Evolutionary conservation across 305 asterid species (phyloP).

Genomic region (Nicotiana rustica): DNA sequence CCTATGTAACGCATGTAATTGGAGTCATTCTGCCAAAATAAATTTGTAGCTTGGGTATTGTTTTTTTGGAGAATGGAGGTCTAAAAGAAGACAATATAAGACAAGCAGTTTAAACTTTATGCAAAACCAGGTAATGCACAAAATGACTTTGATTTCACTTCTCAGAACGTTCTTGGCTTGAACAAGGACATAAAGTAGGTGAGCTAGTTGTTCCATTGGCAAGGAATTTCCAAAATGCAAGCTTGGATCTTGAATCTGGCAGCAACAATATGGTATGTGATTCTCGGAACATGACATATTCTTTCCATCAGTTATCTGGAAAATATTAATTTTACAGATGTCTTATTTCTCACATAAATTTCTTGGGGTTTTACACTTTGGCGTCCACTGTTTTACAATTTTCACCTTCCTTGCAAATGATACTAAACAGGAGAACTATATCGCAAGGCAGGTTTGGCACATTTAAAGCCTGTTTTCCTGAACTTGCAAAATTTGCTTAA

Average conservation of each 20-base stretch:
- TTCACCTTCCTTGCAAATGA: constrained; percentile 18
- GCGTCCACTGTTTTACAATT: not conserved
- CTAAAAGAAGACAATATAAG: constrained; percentile 1
- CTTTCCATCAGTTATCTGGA: constrained; percentile 17
- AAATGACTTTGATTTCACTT: constrained; percentile 31
- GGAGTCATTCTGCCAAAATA: not conserved
- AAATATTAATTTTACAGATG: constrained; percentile 20
- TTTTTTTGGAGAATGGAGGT: not conserved
- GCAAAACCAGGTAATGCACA: not conserved
- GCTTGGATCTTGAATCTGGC: constrained; percentile 61
- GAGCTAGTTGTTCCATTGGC: constrained; percentile 84
- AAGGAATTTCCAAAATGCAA: constrained; percentile 62
- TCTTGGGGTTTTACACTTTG: not conserved
- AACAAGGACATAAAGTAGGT: constrained; percentile 80
- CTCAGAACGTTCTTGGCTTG: constrained; percentile 74
- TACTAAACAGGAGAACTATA: constrained; percentile 9
- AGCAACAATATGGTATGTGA: constrained; percentile 50
- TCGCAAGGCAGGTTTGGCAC: not conserved
- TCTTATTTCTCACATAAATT: constrained; percentile 16
- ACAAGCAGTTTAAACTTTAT: constrained; percentile 26
- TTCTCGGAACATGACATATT: constrained; percentile 19
- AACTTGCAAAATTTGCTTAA: not conserved
- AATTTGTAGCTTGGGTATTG: not conserved
- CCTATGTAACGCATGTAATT: not conserved
- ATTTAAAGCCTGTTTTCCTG: not conserved